These are phyloP conservation scores for Penicillium arizonense DNA, from an alignment of 495 filamentous ascomycete species.

Conservation along the genomic window DNA sequence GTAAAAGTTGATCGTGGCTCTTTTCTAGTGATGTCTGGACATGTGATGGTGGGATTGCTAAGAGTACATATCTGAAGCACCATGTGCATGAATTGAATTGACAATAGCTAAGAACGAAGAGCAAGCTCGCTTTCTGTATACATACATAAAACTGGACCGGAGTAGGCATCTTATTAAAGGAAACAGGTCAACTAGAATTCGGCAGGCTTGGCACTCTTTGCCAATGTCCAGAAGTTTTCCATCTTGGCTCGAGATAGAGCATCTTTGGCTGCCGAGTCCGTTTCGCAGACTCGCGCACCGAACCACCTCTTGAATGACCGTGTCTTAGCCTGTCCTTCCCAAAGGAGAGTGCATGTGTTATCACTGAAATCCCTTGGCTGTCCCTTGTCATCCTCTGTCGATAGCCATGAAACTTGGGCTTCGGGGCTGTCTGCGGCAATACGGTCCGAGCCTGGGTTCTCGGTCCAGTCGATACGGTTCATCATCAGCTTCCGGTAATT, in stretches of 20 bases:
- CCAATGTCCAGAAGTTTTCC: slow-evolving; percentile 95
- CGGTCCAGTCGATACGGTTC: slow-evolving; percentile 90
- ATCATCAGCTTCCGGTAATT: slow-evolving; percentile 89
- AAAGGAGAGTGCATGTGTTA: slow-evolving; percentile 80
- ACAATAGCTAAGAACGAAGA: slow-evolving; percentile 7
- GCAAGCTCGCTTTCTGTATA: slow-evolving; percentile 6
- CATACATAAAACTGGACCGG: not conserved
- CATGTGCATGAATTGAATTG: slow-evolving; percentile 5
- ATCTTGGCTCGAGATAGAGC: slow-evolving; percentile 76
- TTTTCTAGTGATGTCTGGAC: not conserved
- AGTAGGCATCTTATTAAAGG: not conserved
- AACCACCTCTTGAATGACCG: slow-evolving; percentile 80
- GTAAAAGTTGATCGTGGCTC: slow-evolving; percentile 13
- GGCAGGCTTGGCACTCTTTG: slow-evolving; percentile 62
- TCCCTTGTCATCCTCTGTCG: slow-evolving; percentile 75
- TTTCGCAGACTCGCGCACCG: slow-evolving; percentile 79
- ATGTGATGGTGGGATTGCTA: slow-evolving; percentile 1
- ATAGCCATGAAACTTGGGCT: slow-evolving; percentile 66
- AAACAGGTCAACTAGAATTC: slow-evolving; percentile 21
- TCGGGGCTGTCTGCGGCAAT: slow-evolving; percentile 60
- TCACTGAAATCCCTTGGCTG: slow-evolving; percentile 72
- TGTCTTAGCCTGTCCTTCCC: slow-evolving; percentile 80
- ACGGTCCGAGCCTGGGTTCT: slow-evolving; percentile 71
- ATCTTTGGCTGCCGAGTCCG: slow-evolving; percentile 83
- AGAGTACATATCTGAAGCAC: slow-evolving; percentile 16